A percentile compares a stretch with the other conserved stretches of the same genome.
phyloP scores from a whole-genome alignment of 495 filamentous ascomycete species.

The Tuber brumale region DNA sequence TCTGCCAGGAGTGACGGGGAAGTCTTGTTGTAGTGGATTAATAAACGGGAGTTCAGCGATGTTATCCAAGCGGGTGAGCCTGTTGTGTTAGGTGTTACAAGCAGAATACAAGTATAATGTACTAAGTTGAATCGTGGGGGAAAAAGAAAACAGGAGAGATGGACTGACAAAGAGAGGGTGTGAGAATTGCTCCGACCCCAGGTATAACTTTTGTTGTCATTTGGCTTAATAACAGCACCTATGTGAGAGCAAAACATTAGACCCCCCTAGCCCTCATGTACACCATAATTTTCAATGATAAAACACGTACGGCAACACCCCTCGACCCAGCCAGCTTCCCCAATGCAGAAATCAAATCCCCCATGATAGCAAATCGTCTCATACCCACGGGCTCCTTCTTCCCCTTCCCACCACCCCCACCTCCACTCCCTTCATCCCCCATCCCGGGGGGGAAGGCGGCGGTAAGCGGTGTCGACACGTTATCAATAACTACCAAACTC shows the following conservation, averaged over 20 bases:
- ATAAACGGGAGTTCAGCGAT: conserved; percentile 15
- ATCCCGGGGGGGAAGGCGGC: conserved; percentile 56
- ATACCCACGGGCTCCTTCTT: conserved; percentile 37
- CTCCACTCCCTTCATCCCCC: conserved; percentile 16
- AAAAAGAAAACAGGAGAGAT: neutral
- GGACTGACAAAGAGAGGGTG: conserved; percentile 17
- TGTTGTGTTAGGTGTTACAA: neutral
- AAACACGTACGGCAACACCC: conserved; percentile 49
- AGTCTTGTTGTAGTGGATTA: conserved; percentile 26
- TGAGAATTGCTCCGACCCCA: conserved; percentile 26
- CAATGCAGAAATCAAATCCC: conserved; percentile 47
- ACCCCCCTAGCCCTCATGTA: neutral
- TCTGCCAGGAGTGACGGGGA: conserved; percentile 11
- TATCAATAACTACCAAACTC: conserved; percentile 67
- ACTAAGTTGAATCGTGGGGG: neutral
- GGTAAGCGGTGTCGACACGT: conserved; percentile 65
- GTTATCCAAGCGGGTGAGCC: conserved; percentile 17
- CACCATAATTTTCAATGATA: neutral
- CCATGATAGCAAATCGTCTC: conserved; percentile 35
- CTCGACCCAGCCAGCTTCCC: conserved; percentile 62
- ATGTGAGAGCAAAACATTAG: neutral
- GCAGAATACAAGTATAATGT: neutral
- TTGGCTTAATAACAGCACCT: conserved; percentile 29
- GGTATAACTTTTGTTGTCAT: conserved; percentile 36
- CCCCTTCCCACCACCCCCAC: neutral